A percentile compares a stretch with the other conserved stretches of the same genome.
phyloP scores from a whole-genome alignment of 257 asterid genomes.

The Nicotiana sylvestris region DNA sequence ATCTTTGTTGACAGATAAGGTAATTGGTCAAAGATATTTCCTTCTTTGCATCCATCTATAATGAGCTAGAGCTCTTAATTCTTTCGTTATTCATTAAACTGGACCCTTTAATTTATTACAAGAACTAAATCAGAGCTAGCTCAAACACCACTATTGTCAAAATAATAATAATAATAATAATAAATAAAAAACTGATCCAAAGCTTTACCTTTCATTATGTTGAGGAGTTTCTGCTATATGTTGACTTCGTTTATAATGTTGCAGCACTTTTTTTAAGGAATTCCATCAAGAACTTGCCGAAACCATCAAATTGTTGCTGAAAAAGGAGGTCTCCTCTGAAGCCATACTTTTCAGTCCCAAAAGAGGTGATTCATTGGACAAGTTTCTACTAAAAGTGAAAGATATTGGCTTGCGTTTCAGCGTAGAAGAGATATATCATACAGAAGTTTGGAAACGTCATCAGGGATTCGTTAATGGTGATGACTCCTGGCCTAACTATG shows the following conservation, averaged over 20 bases:
- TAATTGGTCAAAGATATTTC: not conserved
- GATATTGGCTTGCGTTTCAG: constrained; percentile 53
- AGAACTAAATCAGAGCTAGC: not conserved
- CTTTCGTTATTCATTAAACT: not conserved
- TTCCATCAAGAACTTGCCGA: constrained; percentile 71
- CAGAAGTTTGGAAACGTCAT: constrained; percentile 63
- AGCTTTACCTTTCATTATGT: not conserved
- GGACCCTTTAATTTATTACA: not conserved
- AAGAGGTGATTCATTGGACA: constrained; percentile 83
- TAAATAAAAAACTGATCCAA: not conserved
- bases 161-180: not conserved
- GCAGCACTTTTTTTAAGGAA: constrained; percentile 88
- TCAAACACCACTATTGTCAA: not conserved
- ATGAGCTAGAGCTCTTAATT: not conserved
- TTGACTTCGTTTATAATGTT: constrained; percentile 24
- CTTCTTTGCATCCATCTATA: not conserved
- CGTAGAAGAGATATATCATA: constrained; percentile 53
- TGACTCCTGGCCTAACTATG: constrained; percentile 80
- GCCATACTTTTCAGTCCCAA: constrained; percentile 80
- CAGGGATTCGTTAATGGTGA: constrained; percentile 37
- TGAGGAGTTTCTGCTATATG: not conserved
- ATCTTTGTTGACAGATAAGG: not conserved
- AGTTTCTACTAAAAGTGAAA: constrained; percentile 53
- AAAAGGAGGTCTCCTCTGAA: constrained; percentile 57
- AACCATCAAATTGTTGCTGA: constrained; percentile 65